Base-by-base conservation (phyloP, 2,329 filamentous ascomycete species). In the Hymenotorrendiella dingleyae region DNA sequence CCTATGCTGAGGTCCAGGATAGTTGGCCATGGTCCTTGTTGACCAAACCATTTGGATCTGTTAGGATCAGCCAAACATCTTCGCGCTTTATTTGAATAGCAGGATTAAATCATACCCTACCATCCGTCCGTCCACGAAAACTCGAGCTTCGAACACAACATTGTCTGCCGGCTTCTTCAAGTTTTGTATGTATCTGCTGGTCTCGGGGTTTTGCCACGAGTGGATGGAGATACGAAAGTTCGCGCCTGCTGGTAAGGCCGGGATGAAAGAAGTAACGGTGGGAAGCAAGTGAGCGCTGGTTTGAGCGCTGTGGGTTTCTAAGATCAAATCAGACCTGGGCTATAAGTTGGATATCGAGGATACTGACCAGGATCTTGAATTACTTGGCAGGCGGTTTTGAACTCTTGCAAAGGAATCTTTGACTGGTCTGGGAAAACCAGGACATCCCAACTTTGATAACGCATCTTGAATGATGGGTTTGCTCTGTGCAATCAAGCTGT, bases 361-460 rank as follows among this genome's bases (percentile, higher is more conserved):
- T 32, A 12, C 60, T 43, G 48, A 67, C 67, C 66, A 50, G 60
- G 61, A 48, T 77, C 74, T 44, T 66, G 66, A 26, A 81, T 74
- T 23, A 83, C 78, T 60, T 84, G 83, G 61, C 86, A 94, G 47
- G 78, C 73, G 6, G 86, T 86, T 58, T 80, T 82, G 71, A 93
- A 94, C 64, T 94, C 88, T 62, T 86, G 85, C 42, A 90, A 64
- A 1, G 88, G 88, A 10, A 84, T 67, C 54, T 79, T 81, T 54
- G 73, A 80, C 48, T 63, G 64, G 12, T 69, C 67, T 0, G 86
- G 82, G 61, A 94, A 94, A 48, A 94, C 70, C 32, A 94, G 76
- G 42, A 93, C 76, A 57, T 94, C 88, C 88, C 87, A 94, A 57
- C 87, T 80, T 54, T 87, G 77, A 71, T 84, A 94, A 46, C 87